Evolutionary conservation across 495 filamentous ascomycete species (phyloP).

Genomic region (Hypomontagnella submonticulosa): DNA sequence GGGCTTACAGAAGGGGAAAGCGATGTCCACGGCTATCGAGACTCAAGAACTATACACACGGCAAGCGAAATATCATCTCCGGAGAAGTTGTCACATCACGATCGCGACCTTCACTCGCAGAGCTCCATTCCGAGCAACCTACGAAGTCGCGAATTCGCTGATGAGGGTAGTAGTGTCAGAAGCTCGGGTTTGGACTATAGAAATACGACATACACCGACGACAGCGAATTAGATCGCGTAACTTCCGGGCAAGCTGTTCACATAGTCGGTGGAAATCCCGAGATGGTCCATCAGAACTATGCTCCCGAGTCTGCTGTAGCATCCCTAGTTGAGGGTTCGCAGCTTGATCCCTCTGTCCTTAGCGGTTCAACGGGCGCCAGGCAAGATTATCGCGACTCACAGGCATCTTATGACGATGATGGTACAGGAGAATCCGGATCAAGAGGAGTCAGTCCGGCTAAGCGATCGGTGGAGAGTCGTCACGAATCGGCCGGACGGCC

Average conservation of each 20-base stretch:
- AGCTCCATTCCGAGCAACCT: constrained; percentile 55
- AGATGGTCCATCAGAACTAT: constrained; percentile 75
- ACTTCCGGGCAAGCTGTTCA: constrained; percentile 75
- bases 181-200: constrained; percentile 64
- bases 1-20: constrained; percentile 70
- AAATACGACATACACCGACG: constrained; percentile 72
- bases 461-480: constrained; percentile 50
- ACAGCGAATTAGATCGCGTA: constrained; percentile 72
- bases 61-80: constrained; percentile 57
- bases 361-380: constrained; percentile 57
- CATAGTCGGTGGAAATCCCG: constrained; percentile 74
- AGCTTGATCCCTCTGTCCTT: constrained; percentile 81
- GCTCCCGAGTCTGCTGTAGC: constrained; percentile 89
- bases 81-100: constrained; percentile 50
- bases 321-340: constrained; percentile 84
- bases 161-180: constrained; percentile 53
- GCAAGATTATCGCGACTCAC: constrained; percentile 51
- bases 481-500: constrained; percentile 45
- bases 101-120: constrained; percentile 50
- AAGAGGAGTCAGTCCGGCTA: constrained; percentile 51
- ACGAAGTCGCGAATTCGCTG: constrained; percentile 53
- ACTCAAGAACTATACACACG: constrained; percentile 60
- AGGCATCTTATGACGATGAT: constrained; percentile 56
- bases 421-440: constrained; percentile 45
- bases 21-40: constrained; percentile 58